These are phyloP conservation scores for Rhododendron kiyosumense DNA, from an alignment of 148 eudicot species.

Conservation along the genomic window DNA sequence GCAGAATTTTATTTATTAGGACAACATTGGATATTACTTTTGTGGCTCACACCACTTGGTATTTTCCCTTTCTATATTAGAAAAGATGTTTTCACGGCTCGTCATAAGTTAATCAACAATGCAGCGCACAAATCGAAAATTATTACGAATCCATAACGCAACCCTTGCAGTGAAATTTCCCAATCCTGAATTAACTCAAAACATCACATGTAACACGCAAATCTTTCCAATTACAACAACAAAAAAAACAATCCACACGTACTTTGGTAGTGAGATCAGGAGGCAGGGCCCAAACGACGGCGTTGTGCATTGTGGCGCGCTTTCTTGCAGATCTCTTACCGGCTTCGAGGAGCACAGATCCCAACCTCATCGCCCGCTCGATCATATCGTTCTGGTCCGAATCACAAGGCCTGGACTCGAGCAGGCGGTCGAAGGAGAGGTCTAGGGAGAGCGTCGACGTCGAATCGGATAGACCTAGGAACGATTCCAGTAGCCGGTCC, in stretches of 20 bases:
- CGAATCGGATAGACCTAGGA: constrained; percentile 33
- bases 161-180: not conserved
- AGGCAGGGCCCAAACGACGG: constrained; percentile 37
- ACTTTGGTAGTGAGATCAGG: constrained; percentile 63
- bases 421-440: constrained; percentile 34
- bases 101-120: not conserved
- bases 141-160: not conserved
- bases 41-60: not conserved
- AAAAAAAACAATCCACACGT: not conserved
- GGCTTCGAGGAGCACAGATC: constrained; percentile 42
- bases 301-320: constrained; percentile 44
- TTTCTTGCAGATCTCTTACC: constrained; percentile 44
- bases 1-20: not conserved
- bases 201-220: not conserved
- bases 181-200: not conserved
- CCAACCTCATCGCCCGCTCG: constrained; percentile 42
- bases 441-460: constrained; percentile 29
- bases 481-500: constrained; percentile 37
- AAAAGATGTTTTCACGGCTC: not conserved
- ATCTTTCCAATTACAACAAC: not conserved
- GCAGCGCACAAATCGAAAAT: not conserved
- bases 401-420: constrained; percentile 41
- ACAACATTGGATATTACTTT: not conserved
- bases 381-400: constrained; percentile 34
- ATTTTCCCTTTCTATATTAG: not conserved